Conservation (phyloP, 371 early-diverging fungal species). For the Circinella minor region DNA sequence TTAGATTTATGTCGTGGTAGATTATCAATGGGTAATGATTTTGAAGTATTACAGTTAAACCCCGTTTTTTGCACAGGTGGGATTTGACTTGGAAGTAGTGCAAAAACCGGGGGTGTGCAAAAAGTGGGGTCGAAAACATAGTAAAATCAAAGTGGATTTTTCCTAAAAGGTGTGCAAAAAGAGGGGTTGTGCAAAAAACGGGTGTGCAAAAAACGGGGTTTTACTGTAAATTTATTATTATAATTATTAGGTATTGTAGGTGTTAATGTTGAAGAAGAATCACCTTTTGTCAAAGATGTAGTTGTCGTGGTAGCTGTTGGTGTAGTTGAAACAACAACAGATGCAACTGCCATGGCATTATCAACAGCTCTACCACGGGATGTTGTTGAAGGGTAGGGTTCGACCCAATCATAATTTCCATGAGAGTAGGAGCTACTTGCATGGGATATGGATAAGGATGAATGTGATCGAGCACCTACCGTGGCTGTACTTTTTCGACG, state of each 20-base stretch:
- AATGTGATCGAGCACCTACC: slow-evolving; percentile 27
- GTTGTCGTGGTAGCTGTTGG: neutral
- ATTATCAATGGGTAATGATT: neutral
- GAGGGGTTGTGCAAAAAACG: too few species aligned
- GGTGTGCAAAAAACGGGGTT: too few species aligned
- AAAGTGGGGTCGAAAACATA: too few species aligned
- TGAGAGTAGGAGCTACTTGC: slow-evolving; percentile 20
- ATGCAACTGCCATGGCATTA: slow-evolving; percentile 12
- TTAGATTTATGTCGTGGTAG: slow-evolving; percentile 44
- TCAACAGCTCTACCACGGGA: slow-evolving; percentile 5
- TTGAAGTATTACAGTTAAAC: too few species aligned
- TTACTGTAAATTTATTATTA: too few species aligned
- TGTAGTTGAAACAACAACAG: neutral
- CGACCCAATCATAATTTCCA: slow-evolving; percentile 50
- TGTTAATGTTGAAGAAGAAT: neutral
- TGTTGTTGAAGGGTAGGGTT: slow-evolving; percentile 4
- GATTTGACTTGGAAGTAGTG: too few species aligned
- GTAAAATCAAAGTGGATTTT: too few species aligned
- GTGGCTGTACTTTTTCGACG: slow-evolving; percentile 46
- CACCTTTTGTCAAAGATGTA: neutral
- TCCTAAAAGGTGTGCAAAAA: too few species aligned
- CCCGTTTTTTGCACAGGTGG: too few species aligned
- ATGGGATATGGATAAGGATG: slow-evolving; percentile 22
- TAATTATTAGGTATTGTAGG: neutral
- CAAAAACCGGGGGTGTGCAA: too few species aligned